These are phyloP conservation scores for Evernia prunastri DNA, from an alignment of 495 filamentous ascomycete genomes.

Conservation along the genomic window DNA sequence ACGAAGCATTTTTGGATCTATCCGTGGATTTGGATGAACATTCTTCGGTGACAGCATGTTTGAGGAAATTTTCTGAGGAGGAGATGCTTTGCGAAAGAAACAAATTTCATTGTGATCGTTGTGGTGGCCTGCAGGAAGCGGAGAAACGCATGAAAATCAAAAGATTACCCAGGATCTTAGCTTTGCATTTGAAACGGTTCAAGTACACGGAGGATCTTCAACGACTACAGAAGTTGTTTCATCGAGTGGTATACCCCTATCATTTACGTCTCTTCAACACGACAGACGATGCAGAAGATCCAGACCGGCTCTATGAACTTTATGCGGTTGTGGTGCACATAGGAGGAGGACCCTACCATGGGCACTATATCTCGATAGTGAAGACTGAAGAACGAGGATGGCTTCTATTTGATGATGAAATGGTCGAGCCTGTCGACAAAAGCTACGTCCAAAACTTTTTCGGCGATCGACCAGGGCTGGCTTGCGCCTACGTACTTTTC, in stretches of 20 bases:
- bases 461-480: slow-evolving; percentile 81
- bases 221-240: slow-evolving; percentile 90
- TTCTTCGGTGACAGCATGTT: slow-evolving; percentile 90
- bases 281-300: slow-evolving; percentile 92
- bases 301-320: slow-evolving; percentile 89
- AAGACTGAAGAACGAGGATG: slow-evolving; percentile 95
- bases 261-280: slow-evolving; percentile 96
- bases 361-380: slow-evolving; percentile 95
- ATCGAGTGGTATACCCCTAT: slow-evolving; percentile 94
- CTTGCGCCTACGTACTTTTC: slow-evolving; percentile 94
- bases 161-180: slow-evolving; percentile 81
- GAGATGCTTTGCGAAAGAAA: slow-evolving; percentile 99
- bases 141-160: slow-evolving; percentile 99
- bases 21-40: slow-evolving; percentile 95
- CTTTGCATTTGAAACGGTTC: slow-evolving; percentile 91
- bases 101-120: slow-evolving; percentile 97
- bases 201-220: slow-evolving; percentile 96
- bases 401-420: slow-evolving; percentile 95
- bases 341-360: slow-evolving; percentile 95
- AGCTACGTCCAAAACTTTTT: slow-evolving; percentile 97
- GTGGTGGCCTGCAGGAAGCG: slow-evolving; percentile 92
- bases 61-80: slow-evolving; percentile 92
- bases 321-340: slow-evolving; percentile 99
- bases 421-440: slow-evolving; percentile 97
- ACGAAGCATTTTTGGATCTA: slow-evolving; percentile 91